Evolutionary conservation across 1,284 basidiomycete species (phyloP).

Genomic region (Cystobasidium sp.): DNA sequence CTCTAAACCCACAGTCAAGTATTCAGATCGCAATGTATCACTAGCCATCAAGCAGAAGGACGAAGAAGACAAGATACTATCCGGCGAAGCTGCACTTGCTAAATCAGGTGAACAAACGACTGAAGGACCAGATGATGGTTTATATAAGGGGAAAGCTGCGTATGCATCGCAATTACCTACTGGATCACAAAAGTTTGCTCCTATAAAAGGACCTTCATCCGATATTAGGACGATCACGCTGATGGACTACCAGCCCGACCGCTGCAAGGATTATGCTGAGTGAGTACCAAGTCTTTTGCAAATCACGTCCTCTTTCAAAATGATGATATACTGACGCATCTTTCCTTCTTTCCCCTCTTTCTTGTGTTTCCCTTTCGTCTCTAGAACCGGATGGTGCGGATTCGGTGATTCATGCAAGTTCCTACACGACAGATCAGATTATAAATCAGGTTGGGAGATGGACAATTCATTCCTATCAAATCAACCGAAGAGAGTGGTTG

Average conservation of each 20-base stretch:
- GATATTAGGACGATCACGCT: constrained; percentile 95
- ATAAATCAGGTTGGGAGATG: constrained; percentile 97
- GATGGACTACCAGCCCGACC: constrained; percentile 97
- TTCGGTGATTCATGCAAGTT: constrained; percentile 96
- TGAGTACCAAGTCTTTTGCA: background rate
- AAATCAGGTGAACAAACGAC: constrained; percentile 29
- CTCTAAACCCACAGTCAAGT: constrained; percentile 7
- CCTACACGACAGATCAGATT: constrained; percentile 62
- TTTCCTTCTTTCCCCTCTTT: constrained; percentile 20
- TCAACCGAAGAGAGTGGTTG: constrained; percentile 45
- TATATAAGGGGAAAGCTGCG: constrained; percentile 82
- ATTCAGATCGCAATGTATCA: constrained; percentile 20
- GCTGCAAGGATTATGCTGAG: constrained; percentile 98
- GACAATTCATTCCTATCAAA: constrained; percentile 63
- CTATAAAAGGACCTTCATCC: constrained; percentile 59
- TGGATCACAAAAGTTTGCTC: constrained; percentile 50
- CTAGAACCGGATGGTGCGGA: constrained; percentile 95
- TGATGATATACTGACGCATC: constrained; percentile 17
- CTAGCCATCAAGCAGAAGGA: constrained; percentile 24
- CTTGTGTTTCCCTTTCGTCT: background rate
- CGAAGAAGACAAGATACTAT: constrained; percentile 29
- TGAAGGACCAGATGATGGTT: constrained; percentile 65
- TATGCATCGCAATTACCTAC: constrained; percentile 70
- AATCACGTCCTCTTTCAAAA: background rate
- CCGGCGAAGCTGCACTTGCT: constrained; percentile 36